Evolutionary conservation across 2,329 filamentous ascomycete species (phyloP).

Genomic region (Paraconiothyrium brasiliense): DNA sequence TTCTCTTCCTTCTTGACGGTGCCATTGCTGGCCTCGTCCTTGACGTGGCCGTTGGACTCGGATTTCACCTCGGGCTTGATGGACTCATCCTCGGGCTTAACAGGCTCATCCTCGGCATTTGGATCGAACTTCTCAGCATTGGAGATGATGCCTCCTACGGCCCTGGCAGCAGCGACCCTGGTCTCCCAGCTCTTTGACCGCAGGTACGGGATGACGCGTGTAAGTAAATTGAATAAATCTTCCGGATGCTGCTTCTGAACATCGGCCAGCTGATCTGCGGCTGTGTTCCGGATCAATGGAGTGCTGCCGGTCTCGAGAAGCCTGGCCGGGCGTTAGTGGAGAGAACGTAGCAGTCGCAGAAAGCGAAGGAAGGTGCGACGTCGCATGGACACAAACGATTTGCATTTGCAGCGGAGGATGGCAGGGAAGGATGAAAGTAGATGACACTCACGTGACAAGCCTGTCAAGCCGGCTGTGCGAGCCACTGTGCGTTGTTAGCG

Average conservation of each 20-base stretch:
- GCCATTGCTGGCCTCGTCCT: slow-evolving; percentile 64
- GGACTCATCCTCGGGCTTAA: slow-evolving; percentile 67
- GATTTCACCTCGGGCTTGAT: slow-evolving; percentile 63
- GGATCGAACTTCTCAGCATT: slow-evolving; percentile 90
- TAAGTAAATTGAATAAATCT: slow-evolving; percentile 94
- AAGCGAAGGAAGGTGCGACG: background rate
- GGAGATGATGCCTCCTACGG: slow-evolving; percentile 91
- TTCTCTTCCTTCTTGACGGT: slow-evolving; percentile 54
- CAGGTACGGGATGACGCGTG: slow-evolving; percentile 92
- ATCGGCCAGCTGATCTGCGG: slow-evolving; percentile 94
- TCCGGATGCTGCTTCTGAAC: slow-evolving; percentile 98
- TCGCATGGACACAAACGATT: background rate
- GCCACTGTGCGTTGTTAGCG: slow-evolving; percentile 16
- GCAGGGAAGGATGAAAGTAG: background rate
- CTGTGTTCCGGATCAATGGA: slow-evolving; percentile 93
- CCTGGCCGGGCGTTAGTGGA: slow-evolving; percentile 49
- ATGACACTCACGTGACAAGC: slow-evolving; percentile 13
- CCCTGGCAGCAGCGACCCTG: slow-evolving; percentile 89
- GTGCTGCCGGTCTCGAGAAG: slow-evolving; percentile 98
- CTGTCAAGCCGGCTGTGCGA: slow-evolving; percentile 12
- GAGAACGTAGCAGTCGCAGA: background rate
- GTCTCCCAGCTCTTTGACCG: slow-evolving; percentile 98
- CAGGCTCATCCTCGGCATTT: slow-evolving; percentile 76
- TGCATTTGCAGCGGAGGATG: background rate
- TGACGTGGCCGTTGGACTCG: slow-evolving; percentile 58